Conservation (phyloP, 2,329 filamentous ascomycete species). For the Aspergillus quadrilineatus region DNA sequence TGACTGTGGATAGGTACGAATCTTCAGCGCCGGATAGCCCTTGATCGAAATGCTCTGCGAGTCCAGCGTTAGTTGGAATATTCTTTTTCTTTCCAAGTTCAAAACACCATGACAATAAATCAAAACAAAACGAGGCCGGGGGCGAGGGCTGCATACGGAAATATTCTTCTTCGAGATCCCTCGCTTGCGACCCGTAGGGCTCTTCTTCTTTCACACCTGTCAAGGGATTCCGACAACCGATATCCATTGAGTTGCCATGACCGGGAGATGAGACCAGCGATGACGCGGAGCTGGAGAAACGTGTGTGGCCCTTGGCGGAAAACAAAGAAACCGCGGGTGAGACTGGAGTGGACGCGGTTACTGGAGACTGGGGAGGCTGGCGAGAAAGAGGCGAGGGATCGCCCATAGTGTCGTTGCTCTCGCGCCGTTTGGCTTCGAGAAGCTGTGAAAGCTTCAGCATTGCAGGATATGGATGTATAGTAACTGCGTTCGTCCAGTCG, state of each 20-base stretch:
- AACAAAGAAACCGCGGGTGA: slow-evolving; percentile 44
- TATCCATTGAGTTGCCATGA: slow-evolving; percentile 51
- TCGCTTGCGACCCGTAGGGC: slow-evolving; percentile 64
- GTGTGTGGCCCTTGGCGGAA: slow-evolving; percentile 39
- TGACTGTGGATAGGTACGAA: slow-evolving; percentile 29
- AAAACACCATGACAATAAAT: slow-evolving; percentile 4
- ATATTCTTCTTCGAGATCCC: slow-evolving; percentile 59
- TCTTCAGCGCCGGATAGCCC: slow-evolving; percentile 31
- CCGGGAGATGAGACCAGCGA: slow-evolving; percentile 66
- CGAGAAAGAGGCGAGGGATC: slow-evolving; percentile 21
- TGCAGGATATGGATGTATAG: slow-evolving; percentile 6
- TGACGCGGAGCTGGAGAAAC: slow-evolving; percentile 67
- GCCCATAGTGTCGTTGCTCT: slow-evolving; percentile 29
- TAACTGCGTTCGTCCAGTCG: neutral
- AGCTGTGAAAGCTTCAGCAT: slow-evolving; percentile 40
- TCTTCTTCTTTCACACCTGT: slow-evolving; percentile 88
- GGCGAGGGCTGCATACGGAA: slow-evolving; percentile 62
- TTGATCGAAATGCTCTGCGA: slow-evolving; percentile 39
- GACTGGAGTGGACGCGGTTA: slow-evolving; percentile 38
- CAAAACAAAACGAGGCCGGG: slow-evolving; percentile 13
- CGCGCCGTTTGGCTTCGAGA: slow-evolving; percentile 33
- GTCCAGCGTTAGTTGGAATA: slow-evolving; percentile 12
- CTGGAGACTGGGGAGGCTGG: slow-evolving; percentile 31
- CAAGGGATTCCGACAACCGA: slow-evolving; percentile 62
- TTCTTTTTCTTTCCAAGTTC: slow-evolving; percentile 2